Evolutionary conservation across 1,139 yeast genomes (phyloP), one percentile per base, ranked within the genome.

Genomic region (Yamadazyma triangularis): DNA sequence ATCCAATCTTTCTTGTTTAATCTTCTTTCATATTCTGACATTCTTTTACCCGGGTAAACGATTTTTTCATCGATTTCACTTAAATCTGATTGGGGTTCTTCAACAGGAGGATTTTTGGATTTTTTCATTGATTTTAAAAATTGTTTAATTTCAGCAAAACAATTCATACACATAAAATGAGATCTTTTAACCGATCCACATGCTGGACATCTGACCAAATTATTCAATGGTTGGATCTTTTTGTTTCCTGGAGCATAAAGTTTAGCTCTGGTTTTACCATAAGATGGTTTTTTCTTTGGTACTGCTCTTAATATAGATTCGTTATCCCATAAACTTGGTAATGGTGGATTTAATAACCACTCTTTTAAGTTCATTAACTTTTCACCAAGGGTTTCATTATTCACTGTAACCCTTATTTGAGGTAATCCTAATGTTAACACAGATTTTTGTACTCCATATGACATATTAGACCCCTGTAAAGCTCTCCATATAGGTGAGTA

Each of bases 101-200:
- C 21, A 10, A 28, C 29, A 8, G 31, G n/a, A 27, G 31, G 28
- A 8, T 31, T 20, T n/a, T 24, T 12, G 38, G 64, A 69, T 22
- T 67, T 58, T 39, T 47, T 42, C 3, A 44, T 25, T 15, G 48
- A 53, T 48, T 67, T 68, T 81, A 95, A 84, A 32, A 84, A 69
- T 33, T 72, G 64, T 53, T 77, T 80, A 48, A 89, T 83, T 53
- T 87, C 91, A 24, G 73, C 77, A 40, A 87, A 89, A 60, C 98
- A 89, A 52, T 84, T 76, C 95, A 87, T 87, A 60, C 98, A 89
- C 55, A 89, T 70, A 34, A 88, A 79, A 56, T 89, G 95, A 2
- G 93, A 79, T 51, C 96, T 72, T 60, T 89, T 89, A 45, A 78
- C 83, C 41, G 85, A 84, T 26, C 98, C 98, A 62, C 98, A 91